Evolutionary conservation across 805 yeast genomes (phyloP).

Genomic region (Osmozyma mogii): DNA sequence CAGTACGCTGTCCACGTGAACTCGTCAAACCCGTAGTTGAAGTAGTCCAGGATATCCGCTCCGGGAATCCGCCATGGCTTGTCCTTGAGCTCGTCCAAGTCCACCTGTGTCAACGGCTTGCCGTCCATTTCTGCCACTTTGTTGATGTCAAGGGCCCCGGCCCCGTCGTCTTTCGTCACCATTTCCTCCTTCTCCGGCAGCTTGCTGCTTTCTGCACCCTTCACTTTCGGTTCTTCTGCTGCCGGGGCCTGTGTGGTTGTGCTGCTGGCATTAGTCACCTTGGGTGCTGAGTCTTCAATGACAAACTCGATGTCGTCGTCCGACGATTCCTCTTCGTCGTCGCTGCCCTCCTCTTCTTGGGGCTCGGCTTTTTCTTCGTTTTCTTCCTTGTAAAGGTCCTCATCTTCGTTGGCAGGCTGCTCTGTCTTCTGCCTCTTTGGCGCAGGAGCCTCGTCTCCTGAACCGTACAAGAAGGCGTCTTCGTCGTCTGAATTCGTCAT

Average conservation of each 20-base stretch:
- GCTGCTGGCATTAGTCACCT: conserved; percentile 10
- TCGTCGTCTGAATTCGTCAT: conserved; percentile 43
- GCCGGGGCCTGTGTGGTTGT: conserved; percentile 18
- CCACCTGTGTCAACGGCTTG: conserved; percentile 71
- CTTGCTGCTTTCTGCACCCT: conserved; percentile 10
- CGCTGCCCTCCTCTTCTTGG: conserved; percentile 35
- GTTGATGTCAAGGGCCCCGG: conserved; percentile 54
- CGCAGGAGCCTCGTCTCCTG: conserved; percentile 31
- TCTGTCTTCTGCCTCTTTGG: conserved; percentile 7
- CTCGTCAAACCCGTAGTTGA: conserved; percentile 95
- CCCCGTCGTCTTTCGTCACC: conserved; percentile 26
- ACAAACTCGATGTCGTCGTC: conserved; percentile 80
- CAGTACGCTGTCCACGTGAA: conserved; percentile 93
- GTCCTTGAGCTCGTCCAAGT: conserved; percentile 73
- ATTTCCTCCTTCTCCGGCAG: conserved; percentile 19
- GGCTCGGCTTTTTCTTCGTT: conserved; percentile 17
- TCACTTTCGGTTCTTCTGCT: conserved; percentile 9
- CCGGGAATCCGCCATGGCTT: conserved; percentile 99
- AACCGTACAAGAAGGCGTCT: conserved; percentile 61
- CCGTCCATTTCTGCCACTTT: conserved; percentile 72
- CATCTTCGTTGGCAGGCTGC: conserved; percentile 7
- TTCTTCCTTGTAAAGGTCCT: too few relatives aligned
- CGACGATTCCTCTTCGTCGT: conserved; percentile 40
- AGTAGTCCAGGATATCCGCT: conserved; percentile 88
- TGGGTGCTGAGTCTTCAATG: conserved; percentile 37